Evolutionary conservation across 345 rosid genomes (phyloP).

Genomic region (Citrus reticulata): DNA sequence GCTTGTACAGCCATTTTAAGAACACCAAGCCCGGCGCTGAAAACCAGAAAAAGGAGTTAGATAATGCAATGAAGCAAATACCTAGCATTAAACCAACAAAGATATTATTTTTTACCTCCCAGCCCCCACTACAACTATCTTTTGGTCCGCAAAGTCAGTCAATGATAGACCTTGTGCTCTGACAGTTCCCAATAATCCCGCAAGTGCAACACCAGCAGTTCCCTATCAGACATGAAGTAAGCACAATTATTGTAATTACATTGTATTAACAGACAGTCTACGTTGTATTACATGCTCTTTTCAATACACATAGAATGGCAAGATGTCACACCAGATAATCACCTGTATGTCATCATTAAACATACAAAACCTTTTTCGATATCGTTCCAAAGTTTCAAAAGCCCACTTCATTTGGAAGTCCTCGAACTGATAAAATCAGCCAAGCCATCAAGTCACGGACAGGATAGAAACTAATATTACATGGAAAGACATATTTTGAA

Average conservation of each 20-base stretch:
- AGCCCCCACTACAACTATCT: slow-evolving; percentile 99
- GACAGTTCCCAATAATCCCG: slow-evolving; percentile 87
- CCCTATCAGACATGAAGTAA: slow-evolving; percentile 49
- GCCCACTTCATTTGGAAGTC: slow-evolving; percentile 99
- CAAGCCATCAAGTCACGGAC: slow-evolving; percentile 27
- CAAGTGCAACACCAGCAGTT: slow-evolving; percentile 99
- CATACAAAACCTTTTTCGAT: slow-evolving; percentile 88
- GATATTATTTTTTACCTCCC: slow-evolving; percentile 64
- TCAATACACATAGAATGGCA: slow-evolving; percentile 4
- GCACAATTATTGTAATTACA: slow-evolving; percentile 6
- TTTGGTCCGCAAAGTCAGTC: slow-evolving; percentile 82
- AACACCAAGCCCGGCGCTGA: slow-evolving; percentile 99
- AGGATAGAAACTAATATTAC: slow-evolving; percentile 11
- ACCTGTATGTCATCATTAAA: slow-evolving; percentile 99
- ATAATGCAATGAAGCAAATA: slow-evolving; percentile 6
- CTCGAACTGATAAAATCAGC: slow-evolving; percentile 59
- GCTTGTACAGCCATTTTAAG: slow-evolving; percentile 76
- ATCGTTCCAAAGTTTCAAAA: slow-evolving; percentile 85
- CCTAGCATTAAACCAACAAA: background rate
- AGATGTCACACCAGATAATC: slow-evolving; percentile 13
- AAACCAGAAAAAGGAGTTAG: slow-evolving; percentile 20
- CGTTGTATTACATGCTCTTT: background rate
- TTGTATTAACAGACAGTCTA: background rate
- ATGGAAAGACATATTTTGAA: slow-evolving; percentile 11
- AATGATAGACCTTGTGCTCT: slow-evolving; percentile 91